Base-by-base conservation (phyloP, 768 basidiomycete genomes). In the Termitomyces sp. region DNA sequence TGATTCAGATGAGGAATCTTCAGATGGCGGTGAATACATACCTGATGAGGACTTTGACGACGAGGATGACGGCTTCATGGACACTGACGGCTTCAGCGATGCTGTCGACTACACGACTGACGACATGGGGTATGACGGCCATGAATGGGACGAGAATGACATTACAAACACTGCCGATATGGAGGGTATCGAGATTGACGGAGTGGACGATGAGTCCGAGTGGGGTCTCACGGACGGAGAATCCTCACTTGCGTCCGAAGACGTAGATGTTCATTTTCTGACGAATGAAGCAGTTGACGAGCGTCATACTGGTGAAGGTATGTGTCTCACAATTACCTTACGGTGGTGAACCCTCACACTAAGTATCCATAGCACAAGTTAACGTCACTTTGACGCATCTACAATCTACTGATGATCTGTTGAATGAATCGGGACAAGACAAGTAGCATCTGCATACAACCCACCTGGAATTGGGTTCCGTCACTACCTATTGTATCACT, bases 1-100 rank as follows among this genome's bases (percentile, higher is more conserved):
- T 2, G 79, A 83, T 32, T 78, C 79, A 11, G 86, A 86, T 60
- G 76, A 79, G 63, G 87, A 85, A 62, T 85, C 82, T 3, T 83
- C 81, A 13, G 85, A 87, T 63, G 86, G 79, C 16, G 83, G 79
- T 11, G 86, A 88, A 67, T 88, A 86, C 60, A 65, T 86, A 20
- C 85, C 84, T 5, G 74, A 75, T 4, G 75, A 62, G 11, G 71
- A 75, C 52, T 72, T 76, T 36, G 82, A 84, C 54, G 81, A 81
- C 16, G 76, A 76, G 5, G 79, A 82, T 12, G 79, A 82, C 35
- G 68, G 58, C 11, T 74, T 76, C 61, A 53, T 70, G 48, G 80
- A 80, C 51, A 69, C 71, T 23, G 77, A 81, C 49, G 73, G 65
- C 10, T 73, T 73, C 60, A 69, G 70, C 22, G 73, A 75, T 15